Evolutionary conservation across 352 stramenopile species (phyloP).

Genomic region (Phytopythium vexans): DNA sequence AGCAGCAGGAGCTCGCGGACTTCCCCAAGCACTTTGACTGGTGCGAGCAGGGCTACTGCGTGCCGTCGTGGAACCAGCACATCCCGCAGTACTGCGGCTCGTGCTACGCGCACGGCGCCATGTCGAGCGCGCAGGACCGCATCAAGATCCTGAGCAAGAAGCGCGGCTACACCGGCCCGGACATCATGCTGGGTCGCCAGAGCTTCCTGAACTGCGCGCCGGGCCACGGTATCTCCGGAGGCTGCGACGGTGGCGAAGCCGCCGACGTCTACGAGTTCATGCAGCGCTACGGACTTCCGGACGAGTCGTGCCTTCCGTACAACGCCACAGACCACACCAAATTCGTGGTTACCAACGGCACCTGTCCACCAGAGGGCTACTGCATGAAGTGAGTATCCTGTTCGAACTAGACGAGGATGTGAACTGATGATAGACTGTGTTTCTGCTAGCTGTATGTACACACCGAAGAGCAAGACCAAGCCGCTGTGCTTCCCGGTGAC

Average conservation of each 20-base stretch:
- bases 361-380: conserved; percentile 69
- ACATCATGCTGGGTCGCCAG: conserved; percentile 78
- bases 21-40: conserved; percentile 87
- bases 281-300: conserved; percentile 60
- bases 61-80: conserved; percentile 84
- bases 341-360: conserved; percentile 59
- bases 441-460: conserved; percentile 71
- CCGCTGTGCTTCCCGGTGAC: conserved; percentile 70
- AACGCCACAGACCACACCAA: conserved; percentile 84
- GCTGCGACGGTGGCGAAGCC: conserved; percentile 71
- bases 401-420: background rate
- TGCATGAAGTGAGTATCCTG: conserved; percentile 75
- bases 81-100: conserved; percentile 87
- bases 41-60: conserved; percentile 77
- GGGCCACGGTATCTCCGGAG: conserved; percentile 57
- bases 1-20: conserved; percentile 28
- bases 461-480: conserved; percentile 35
- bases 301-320: conserved; percentile 80
- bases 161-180: conserved; percentile 48
- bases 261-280: conserved; percentile 83
- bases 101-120: conserved; percentile 75
- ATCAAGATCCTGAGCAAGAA: conserved; percentile 83
- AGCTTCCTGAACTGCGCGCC: conserved; percentile 83
- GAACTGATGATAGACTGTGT: conserved; percentile 1
- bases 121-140: conserved; percentile 72